phyloP scores from a whole-genome alignment of 192 early-diverging fungal genomes.

The Allomyces javanicus region DNA sequence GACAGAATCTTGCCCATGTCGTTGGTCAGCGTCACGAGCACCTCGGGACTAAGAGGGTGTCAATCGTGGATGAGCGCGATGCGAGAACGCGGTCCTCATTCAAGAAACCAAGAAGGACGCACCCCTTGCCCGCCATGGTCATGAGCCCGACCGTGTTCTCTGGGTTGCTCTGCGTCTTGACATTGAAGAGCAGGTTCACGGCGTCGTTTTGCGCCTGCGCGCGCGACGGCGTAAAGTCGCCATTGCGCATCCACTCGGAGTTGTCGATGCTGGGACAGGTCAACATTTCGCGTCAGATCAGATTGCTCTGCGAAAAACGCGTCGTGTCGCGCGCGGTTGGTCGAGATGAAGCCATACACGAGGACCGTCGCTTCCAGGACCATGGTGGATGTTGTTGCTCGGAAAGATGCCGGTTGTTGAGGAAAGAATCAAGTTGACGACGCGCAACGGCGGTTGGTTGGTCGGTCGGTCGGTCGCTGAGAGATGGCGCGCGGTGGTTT shows the following conservation, averaged over 20 bases:
- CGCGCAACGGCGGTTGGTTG: too few relatives aligned
- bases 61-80: not conserved
- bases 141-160: slow-evolving; percentile 92
- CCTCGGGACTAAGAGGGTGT: slow-evolving; percentile 46
- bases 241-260: slow-evolving; percentile 98
- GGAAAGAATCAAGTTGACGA: too few relatives aligned
- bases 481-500: too few relatives aligned
- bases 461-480: too few relatives aligned
- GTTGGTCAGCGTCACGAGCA: slow-evolving; percentile 72
- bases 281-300: not conserved
- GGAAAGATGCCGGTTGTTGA: too few relatives aligned
- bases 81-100: not conserved
- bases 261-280: slow-evolving; percentile 52
- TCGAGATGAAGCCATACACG: slow-evolving; percentile 30
- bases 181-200: slow-evolving; percentile 71
- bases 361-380: slow-evolving; percentile 82
- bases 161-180: slow-evolving; percentile 78
- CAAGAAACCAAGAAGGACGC: not conserved
- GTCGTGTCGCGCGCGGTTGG: not conserved
- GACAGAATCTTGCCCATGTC: slow-evolving; percentile 81
- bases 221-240: slow-evolving; percentile 87
- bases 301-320: not conserved
- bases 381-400: slow-evolving; percentile 27
- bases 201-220: slow-evolving; percentile 86
- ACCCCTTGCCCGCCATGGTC: slow-evolving; percentile 85